Conservation (phyloP, 805 yeast genomes). For the Ogataea henricii region DNA sequence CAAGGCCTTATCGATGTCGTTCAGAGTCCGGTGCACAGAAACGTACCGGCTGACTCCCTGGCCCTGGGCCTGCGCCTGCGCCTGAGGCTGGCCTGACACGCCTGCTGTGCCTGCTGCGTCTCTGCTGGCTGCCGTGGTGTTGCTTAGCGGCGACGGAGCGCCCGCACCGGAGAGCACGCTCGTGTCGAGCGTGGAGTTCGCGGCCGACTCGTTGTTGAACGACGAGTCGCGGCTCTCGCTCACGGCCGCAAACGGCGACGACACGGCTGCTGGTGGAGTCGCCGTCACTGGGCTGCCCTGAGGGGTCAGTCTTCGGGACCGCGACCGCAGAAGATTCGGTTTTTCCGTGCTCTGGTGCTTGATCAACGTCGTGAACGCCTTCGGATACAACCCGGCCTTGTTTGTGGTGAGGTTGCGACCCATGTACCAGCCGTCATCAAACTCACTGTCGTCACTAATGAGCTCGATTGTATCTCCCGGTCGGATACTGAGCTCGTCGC, state of each 20-base stretch:
- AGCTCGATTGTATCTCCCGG: constrained; percentile 88
- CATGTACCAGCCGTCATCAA: constrained; percentile 96
- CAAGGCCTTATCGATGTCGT: constrained; percentile 73
- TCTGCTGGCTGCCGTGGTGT: constrained; percentile 5
- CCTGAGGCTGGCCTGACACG: background rate
- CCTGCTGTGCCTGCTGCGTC: background rate
- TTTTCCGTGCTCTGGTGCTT: constrained; percentile 15
- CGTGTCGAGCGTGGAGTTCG: constrained; percentile 17
- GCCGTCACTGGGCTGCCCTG: constrained; percentile 29
- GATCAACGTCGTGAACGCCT: constrained; percentile 64
- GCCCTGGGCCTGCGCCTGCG: no score
- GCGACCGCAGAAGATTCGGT: constrained; percentile 53
- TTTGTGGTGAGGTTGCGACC: constrained; percentile 75
- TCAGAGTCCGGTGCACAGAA: constrained; percentile 56
- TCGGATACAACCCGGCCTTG: constrained; percentile 87
- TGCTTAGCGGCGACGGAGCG: constrained; percentile 7
- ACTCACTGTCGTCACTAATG: constrained; percentile 89
- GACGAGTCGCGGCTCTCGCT: constrained; percentile 10
- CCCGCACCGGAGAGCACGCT: constrained; percentile 8
- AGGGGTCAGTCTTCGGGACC: constrained; percentile 53
- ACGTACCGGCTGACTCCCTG: constrained; percentile 30
- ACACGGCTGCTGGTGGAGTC: constrained; percentile 12
- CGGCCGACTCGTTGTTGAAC: constrained; percentile 8
- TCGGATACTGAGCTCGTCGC: constrained; percentile 80
- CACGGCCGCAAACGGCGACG: constrained; percentile 12